Conservation (phyloP, 768 basidiomycete genomes). For the Trametes coccinea region DNA sequence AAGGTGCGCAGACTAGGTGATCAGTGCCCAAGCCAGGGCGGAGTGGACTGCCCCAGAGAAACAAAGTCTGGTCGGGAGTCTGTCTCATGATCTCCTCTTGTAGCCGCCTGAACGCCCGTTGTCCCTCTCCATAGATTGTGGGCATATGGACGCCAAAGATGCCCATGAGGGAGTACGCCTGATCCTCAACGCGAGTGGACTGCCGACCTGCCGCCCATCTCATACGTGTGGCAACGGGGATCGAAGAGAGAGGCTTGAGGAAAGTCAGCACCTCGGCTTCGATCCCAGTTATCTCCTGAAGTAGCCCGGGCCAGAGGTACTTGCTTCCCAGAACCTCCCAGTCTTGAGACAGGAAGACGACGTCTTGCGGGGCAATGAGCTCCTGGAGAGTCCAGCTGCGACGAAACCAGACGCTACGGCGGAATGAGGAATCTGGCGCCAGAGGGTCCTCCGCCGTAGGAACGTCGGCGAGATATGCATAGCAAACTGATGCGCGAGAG, state of each 20-base stretch:
- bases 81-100: constrained; percentile 3
- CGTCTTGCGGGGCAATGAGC: constrained; percentile 4
- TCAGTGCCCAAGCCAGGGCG: not conserved
- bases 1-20: not conserved
- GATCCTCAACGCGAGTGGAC: not conserved
- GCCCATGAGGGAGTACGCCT: constrained; percentile 5
- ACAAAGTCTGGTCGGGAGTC: constrained; percentile 1
- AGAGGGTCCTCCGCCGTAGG: not conserved
- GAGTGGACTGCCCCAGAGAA: not conserved
- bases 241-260: not conserved
- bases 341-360: constrained; percentile 1
- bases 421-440: constrained; percentile 1
- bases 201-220: not conserved
- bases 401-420: constrained; percentile 3
- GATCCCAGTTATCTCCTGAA: constrained; percentile 5
- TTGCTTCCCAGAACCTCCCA: constrained; percentile 3
- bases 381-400: constrained; percentile 11
- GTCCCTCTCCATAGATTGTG: not conserved
- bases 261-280: constrained; percentile 7
- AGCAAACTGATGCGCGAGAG: constrained; percentile 5
- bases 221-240: constrained; percentile 7
- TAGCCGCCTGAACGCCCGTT: constrained; percentile 1
- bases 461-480: constrained; percentile 8
- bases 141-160: not conserved
- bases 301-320: not conserved